Conservation (phyloP, 495 filamentous ascomycete genomes). For the Aspergillus bridgeri region DNA sequence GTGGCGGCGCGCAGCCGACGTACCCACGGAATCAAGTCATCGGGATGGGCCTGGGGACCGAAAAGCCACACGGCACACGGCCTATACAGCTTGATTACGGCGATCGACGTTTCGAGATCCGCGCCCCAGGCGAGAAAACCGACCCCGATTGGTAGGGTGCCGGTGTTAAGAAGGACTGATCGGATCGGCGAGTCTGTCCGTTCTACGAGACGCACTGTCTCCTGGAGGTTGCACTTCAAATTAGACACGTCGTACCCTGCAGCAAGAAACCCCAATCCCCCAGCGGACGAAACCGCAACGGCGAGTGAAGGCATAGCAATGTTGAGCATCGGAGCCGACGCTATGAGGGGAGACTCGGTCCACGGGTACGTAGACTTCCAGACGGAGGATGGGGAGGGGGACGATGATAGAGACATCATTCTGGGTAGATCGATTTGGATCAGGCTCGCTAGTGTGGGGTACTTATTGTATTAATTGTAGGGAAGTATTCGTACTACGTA, state of each 20-base stretch:
- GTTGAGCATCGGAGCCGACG: slow-evolving; percentile 63
- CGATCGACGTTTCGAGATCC: slow-evolving; percentile 35
- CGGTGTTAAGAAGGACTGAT: background rate
- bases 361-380: slow-evolving; percentile 11
- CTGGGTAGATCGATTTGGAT: background rate
- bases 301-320: slow-evolving; percentile 56
- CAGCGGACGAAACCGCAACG: slow-evolving; percentile 57
- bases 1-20: slow-evolving; percentile 35
- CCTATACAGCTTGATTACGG: slow-evolving; percentile 37
- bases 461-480: no score
- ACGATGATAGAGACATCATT: background rate
- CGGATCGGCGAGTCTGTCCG: slow-evolving; percentile 1
- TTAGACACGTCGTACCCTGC: slow-evolving; percentile 28
- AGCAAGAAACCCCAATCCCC: slow-evolving; percentile 51
- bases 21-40: slow-evolving; percentile 52
- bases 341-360: slow-evolving; percentile 50
- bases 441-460: no score
- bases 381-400: background rate
- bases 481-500: no score
- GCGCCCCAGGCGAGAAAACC: slow-evolving; percentile 55
- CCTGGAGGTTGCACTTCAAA: slow-evolving; percentile 25
- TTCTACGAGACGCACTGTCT: slow-evolving; percentile 17
- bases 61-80: slow-evolving; percentile 70
- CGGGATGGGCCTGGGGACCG: slow-evolving; percentile 41
- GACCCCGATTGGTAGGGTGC: slow-evolving; percentile 54